Evolutionary conservation across 2,329 filamentous ascomycete species (phyloP), one percentile per base, ranked within the genome.

Genomic region (Aciculosporium take): DNA sequence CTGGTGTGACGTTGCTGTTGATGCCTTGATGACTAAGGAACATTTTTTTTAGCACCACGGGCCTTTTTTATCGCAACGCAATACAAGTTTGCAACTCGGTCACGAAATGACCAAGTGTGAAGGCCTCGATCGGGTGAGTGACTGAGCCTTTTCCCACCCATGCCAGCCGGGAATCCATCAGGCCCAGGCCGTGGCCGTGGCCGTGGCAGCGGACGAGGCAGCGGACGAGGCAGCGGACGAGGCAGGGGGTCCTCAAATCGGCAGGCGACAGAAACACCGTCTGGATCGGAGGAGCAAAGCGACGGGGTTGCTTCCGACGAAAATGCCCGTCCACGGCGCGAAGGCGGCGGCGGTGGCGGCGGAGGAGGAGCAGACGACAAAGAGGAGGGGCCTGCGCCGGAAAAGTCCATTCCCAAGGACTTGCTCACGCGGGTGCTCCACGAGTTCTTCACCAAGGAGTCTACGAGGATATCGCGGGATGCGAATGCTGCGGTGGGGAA

Each of bases 391-490:
- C 55, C 57, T 0, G 60, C 61, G 9, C 54, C 62, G 7, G 56
- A 58, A 24, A 63, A 65, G 47, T 63, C 64, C 37, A 82, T 95
- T 23, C 84, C 87, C 0, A 68, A 74, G 3, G 78, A 84, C 33
- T 68, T 96, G 1, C 63, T 95, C 31, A 81, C 83, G 8, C 74
- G 78, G 28, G 64, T 95, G 3, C 66, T 95, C 27, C 81, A 93
- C 56, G 77, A 88, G 51, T 77, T 83, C 56, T 94, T 95, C 55
- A 69, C 81, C 51, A 70, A 72, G 45, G 73, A 81, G 37, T 71
- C 73, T 42, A 88, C 82, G 20, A 71, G 81, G 49, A 78, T 94
- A 48, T 79, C 79, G 7, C 79, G 76, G 51, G 83, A 87, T 53
- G 86, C 86, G 4, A 84, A 88, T 56, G 71, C 66, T 6, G 74